Percentiles rank a stretch among this genome's conserved stretches.
These are phyloP conservation scores for Astraeus odoratus DNA, from an alignment of 768 basidiomycete genomes.

Conservation along the genomic window DNA sequence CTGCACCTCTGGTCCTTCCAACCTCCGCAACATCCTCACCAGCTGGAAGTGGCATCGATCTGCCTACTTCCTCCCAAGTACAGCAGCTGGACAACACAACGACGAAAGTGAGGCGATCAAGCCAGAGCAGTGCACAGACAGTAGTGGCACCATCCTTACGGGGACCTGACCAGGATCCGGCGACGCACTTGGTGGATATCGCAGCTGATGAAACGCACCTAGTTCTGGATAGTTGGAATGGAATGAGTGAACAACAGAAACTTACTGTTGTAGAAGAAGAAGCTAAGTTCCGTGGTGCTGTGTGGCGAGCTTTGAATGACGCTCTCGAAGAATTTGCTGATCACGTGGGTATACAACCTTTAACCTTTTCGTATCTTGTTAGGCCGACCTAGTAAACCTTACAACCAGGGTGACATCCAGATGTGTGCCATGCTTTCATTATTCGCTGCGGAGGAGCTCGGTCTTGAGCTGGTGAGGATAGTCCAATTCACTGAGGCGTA, in stretches of 20 bases:
- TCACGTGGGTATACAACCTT: conserved; percentile 33
- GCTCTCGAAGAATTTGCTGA: conserved; percentile 58
- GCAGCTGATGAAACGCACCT: background rate
- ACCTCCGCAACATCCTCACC: conserved; percentile 15
- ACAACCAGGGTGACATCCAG: conserved; percentile 82
- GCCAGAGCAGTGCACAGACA: conserved; percentile 64
- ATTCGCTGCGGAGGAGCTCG: conserved; percentile 53
- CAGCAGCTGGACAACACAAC: conserved; percentile 9
- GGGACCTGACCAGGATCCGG: conserved; percentile 26
- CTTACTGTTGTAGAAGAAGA: conserved; percentile 41
- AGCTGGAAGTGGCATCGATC: background rate
- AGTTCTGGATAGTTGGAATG: conserved; percentile 17
- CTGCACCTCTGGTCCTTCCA: conserved; percentile 29
- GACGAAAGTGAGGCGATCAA: conserved; percentile 36
- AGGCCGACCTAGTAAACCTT: too few relatives aligned
- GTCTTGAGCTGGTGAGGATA: conserved; percentile 36
- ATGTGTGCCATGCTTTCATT: conserved; percentile 70
- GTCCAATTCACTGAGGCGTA: conserved; percentile 62
- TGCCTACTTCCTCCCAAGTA: background rate
- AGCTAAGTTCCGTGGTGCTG: conserved; percentile 40
- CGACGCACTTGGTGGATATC: conserved; percentile 2
- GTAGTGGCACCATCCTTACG: conserved; percentile 52
- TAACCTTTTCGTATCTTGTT: background rate
- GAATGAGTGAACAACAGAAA: conserved; percentile 17
- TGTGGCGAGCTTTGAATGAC: conserved; percentile 49